phyloP scores from a whole-genome alignment of 768 basidiomycete genomes.

The Auriscalpium vulgare region DNA sequence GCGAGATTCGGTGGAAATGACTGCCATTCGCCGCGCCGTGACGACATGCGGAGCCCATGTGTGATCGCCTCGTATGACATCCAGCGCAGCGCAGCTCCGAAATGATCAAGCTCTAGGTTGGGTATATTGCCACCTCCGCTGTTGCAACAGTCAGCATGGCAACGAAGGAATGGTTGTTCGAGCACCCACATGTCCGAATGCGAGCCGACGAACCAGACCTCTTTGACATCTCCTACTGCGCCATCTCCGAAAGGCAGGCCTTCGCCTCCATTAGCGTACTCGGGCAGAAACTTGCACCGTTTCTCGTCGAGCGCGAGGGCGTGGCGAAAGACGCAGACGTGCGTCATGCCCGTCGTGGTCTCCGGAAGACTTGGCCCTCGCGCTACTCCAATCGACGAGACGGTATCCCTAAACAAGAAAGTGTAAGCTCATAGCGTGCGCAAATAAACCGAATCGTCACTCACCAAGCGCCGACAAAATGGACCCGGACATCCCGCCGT shows the following conservation, averaged over 20 bases:
- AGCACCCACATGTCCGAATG: neutral
- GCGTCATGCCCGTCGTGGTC: slow-evolving; percentile 23
- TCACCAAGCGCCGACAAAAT: slow-evolving; percentile 39
- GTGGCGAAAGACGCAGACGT: slow-evolving; percentile 16
- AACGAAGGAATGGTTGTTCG: too few species aligned
- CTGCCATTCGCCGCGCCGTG: too few species aligned
- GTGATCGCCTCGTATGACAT: too few species aligned
- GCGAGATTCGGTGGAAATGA: too few species aligned
- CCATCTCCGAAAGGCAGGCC: neutral
- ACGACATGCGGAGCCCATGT: too few species aligned
- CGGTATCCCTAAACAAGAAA: slow-evolving; percentile 31
- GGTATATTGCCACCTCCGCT: too few species aligned
- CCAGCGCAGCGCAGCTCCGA: too few species aligned
- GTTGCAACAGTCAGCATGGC: too few species aligned
- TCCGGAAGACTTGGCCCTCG: slow-evolving; percentile 24
- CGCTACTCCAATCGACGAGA: slow-evolving; percentile 34
- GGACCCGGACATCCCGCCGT: slow-evolving; percentile 19
- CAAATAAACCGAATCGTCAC: neutral
- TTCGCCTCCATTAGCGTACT: slow-evolving; percentile 27
- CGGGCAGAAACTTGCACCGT: slow-evolving; percentile 39
- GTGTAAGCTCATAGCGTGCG: neutral
- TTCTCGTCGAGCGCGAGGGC: slow-evolving; percentile 25
- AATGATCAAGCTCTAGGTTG: too few species aligned
- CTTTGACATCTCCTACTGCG: neutral
- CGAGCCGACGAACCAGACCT: neutral